A percentile compares a stretch with the other conserved stretches of the same genome.
Conservation (phyloP, 2,329 filamentous ascomycete species). For the Lasiodiplodia hormozganensis region DNA sequence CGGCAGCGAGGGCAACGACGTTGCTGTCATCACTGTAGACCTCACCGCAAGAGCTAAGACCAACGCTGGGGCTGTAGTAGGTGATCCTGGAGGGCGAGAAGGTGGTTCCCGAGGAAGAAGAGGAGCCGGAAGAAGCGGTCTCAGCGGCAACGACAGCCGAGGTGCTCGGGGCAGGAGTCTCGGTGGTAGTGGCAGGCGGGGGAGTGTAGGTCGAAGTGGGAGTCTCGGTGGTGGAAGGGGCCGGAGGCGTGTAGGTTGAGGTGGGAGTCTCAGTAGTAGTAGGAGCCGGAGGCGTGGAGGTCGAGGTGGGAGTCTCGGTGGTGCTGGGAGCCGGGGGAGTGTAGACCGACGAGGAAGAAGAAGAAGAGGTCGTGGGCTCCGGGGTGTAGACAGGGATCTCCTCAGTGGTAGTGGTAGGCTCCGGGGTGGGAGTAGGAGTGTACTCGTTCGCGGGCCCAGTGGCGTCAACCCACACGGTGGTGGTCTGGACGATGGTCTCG, state of each 20-base stretch:
- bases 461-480: constrained; percentile 44
- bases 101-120: constrained; percentile 4
- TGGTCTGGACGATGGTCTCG: constrained; percentile 45
- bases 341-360: background rate
- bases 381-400: constrained; percentile 32
- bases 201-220: constrained; percentile 30
- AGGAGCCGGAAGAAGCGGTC: background rate
- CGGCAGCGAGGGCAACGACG: constrained; percentile 40
- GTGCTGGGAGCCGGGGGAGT: background rate
- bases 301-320: background rate
- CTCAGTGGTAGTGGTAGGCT: constrained; percentile 28
- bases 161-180: constrained; percentile 16
- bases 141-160: constrained; percentile 22
- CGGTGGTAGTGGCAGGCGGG: constrained; percentile 2
- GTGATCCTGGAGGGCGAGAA: constrained; percentile 35
- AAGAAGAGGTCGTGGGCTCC: constrained; percentile 25
- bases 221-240: constrained; percentile 9
- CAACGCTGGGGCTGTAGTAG: constrained; percentile 43
- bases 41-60: constrained; percentile 41
- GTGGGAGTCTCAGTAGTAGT: constrained; percentile 19
- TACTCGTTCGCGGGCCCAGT: constrained; percentile 31
- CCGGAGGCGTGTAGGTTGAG: constrained; percentile 28
- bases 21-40: constrained; percentile 36
- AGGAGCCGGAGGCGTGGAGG: too few relatives aligned
- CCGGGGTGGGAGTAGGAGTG: constrained; percentile 36